Percentiles rank a stretch among this genome's conserved stretches.
These are phyloP conservation scores for Neolentinus lepideus DNA, from an alignment of 1,284 basidiomycete species.

Conservation along the genomic window DNA sequence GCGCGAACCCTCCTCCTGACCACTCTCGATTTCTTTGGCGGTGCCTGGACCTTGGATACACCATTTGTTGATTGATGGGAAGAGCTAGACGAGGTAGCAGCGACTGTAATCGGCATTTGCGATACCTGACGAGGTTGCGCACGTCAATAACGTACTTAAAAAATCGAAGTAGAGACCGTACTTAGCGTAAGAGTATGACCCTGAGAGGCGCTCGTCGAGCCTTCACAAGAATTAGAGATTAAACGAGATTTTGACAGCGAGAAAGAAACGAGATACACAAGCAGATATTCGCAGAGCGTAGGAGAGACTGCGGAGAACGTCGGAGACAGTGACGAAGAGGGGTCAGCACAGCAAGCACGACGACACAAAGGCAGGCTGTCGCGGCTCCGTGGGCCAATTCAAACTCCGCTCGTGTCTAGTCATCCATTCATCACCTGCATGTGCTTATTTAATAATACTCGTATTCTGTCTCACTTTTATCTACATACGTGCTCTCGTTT, in stretches of 20 bases:
- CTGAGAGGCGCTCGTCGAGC: not conserved
- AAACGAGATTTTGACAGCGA: not conserved
- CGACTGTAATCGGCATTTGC: not conserved
- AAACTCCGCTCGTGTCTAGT: not conserved
- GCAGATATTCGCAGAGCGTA: not conserved
- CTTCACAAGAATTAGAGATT: not conserved
- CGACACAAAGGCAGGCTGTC: constrained; percentile 3
- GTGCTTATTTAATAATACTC: too few species aligned
- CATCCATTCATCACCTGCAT: not conserved
- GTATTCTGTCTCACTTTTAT: not conserved
- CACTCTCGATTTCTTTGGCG: constrained; percentile 27
- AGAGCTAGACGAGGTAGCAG: not conserved
- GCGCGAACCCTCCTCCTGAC: constrained; percentile 47
- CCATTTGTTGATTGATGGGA: not conserved
- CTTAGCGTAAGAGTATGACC: not conserved
- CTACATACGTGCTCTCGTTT: not conserved
- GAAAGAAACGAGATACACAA: not conserved
- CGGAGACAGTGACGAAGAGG: constrained; percentile 9
- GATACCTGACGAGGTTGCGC: not conserved
- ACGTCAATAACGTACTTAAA: not conserved
- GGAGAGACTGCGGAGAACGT: constrained; percentile 11
- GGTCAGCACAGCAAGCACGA: constrained; percentile 7
- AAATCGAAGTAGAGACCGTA: not conserved
- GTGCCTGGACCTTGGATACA: constrained; percentile 1
- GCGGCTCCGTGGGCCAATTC: not conserved